Percentiles rank a stretch among this genome's conserved stretches.
These are phyloP conservation scores for Stylosanthes scabra DNA, from an alignment of 331 rosid genomes.

Conservation along the genomic window DNA sequence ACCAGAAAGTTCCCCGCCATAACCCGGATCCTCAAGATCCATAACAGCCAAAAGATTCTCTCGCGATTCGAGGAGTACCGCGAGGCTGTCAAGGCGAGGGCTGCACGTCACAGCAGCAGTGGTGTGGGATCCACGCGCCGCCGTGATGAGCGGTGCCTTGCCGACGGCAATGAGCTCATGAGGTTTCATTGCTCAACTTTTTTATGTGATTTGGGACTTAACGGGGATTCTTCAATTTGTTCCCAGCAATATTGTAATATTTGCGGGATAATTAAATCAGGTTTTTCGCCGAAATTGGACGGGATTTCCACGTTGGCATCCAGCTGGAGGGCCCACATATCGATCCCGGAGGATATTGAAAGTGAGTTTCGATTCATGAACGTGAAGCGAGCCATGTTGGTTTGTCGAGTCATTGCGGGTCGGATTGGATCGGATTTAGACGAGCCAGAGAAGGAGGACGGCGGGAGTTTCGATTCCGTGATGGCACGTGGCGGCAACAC, in stretches of 20 bases:
- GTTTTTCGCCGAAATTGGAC: slow-evolving; percentile 89
- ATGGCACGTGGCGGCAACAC: slow-evolving; percentile 57
- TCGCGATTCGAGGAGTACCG: slow-evolving; percentile 86
- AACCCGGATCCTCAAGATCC: slow-evolving; percentile 82
- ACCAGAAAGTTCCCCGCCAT: slow-evolving; percentile 44
- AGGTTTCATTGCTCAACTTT: slow-evolving; percentile 93
- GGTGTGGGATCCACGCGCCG: slow-evolving; percentile 23
- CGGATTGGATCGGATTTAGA: slow-evolving; percentile 74
- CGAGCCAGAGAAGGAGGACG: slow-evolving; percentile 64
- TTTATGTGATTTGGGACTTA: slow-evolving; percentile 72
- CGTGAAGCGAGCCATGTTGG: slow-evolving; percentile 89
- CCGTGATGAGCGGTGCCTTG: slow-evolving; percentile 83
- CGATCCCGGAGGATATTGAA: slow-evolving; percentile 84
- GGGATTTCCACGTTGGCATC: slow-evolving; percentile 89
- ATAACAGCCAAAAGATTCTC: slow-evolving; percentile 80
- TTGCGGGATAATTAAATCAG: slow-evolving; percentile 84
- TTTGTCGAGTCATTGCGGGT: slow-evolving; percentile 91
- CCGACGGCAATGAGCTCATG: slow-evolving; percentile 95
- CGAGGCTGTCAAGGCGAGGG: slow-evolving; percentile 75
- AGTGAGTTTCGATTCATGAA: slow-evolving; percentile 84
- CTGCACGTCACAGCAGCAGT: slow-evolving; percentile 52
- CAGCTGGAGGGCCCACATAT: slow-evolving; percentile 90
- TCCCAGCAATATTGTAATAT: slow-evolving; percentile 76
- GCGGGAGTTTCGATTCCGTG: slow-evolving; percentile 78
- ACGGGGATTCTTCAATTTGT: slow-evolving; percentile 76